Conservation (phyloP, 192 early-diverging fungal genomes). For the Coemansia sp. region DNA sequence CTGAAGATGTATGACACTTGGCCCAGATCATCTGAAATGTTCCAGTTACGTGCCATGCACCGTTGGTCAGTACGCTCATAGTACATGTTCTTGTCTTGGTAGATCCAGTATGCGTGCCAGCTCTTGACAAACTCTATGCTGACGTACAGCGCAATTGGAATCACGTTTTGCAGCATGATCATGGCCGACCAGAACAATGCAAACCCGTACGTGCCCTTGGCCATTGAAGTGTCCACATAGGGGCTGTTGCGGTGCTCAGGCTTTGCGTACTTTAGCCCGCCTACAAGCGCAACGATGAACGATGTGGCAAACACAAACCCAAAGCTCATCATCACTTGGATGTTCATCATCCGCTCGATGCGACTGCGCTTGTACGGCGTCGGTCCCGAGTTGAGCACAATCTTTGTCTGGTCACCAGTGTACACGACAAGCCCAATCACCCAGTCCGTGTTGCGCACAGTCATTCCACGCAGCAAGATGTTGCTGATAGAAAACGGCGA, state of each 20-base stretch:
- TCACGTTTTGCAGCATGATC: conserved; percentile 93
- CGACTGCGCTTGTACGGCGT: conserved; percentile 92
- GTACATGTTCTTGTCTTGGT: conserved; percentile 88
- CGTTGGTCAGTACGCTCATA: conserved; percentile 73
- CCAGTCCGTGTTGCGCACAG: conserved; percentile 91
- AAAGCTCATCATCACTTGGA: conserved; percentile 82
- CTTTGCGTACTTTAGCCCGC: conserved; percentile 64
- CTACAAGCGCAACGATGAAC: conserved; percentile 66
- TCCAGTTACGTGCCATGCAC: conserved; percentile 86
- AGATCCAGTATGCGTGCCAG: conserved; percentile 90
- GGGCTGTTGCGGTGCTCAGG: conserved; percentile 37
- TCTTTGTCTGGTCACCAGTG: conserved; percentile 93
- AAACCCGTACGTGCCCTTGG: conserved; percentile 65
- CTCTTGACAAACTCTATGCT: conserved; percentile 93
- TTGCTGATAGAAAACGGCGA: conserved; percentile 75
- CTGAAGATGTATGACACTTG: conserved; percentile 96
- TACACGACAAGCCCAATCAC: conserved; percentile 85
- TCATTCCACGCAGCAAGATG: conserved; percentile 88
- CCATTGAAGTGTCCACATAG: conserved; percentile 20
- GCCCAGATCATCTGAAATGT: conserved; percentile 88
- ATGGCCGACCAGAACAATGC: conserved; percentile 80
- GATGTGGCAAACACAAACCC: conserved; percentile 74
- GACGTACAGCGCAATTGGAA: conserved; percentile 94
- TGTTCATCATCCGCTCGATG: conserved; percentile 91
- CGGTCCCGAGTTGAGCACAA: conserved; percentile 93